Conservation (phyloP, 345 rosid genomes). For the Eucalyptus marginata region DNA sequence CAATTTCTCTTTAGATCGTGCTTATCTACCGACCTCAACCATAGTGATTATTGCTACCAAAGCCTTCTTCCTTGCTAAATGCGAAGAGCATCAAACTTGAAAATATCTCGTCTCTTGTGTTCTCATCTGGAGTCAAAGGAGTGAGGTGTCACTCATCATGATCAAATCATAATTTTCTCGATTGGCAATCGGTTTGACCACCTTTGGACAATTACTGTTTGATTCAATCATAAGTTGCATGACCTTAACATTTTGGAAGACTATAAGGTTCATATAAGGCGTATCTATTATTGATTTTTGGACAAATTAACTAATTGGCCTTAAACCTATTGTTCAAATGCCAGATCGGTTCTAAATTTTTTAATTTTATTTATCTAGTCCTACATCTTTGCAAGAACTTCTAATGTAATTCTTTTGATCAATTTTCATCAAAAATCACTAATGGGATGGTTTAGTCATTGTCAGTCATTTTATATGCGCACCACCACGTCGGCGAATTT, state of each 20-base stretch:
- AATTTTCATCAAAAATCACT: not conserved
- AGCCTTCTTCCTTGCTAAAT: not conserved
- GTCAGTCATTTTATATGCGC: rapidly evolving
- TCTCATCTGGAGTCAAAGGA: not conserved
- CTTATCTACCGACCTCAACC: not conserved
- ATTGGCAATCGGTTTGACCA: not conserved
- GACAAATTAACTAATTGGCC: not conserved
- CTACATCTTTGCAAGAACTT: not conserved
- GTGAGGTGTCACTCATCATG: not conserved
- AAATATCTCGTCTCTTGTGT: not conserved
- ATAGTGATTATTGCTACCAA: not conserved
- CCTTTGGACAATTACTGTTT: not conserved
- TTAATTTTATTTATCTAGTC: not conserved
- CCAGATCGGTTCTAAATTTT: rapidly evolving
- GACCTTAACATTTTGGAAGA: not conserved
- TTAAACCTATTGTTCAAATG: not conserved
- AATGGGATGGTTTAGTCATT: rapidly evolving
- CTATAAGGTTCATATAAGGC: not conserved
- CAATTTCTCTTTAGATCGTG: not conserved
- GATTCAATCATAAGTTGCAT: not conserved
- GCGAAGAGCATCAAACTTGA: not conserved
- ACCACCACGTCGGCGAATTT: not conserved
- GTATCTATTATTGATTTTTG: not conserved
- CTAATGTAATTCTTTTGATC: rapidly evolving
- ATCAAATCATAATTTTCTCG: not conserved